Base-by-base conservation (phyloP, 768 basidiomycete genomes). In the Boletus rufocinnamomeus region DNA sequence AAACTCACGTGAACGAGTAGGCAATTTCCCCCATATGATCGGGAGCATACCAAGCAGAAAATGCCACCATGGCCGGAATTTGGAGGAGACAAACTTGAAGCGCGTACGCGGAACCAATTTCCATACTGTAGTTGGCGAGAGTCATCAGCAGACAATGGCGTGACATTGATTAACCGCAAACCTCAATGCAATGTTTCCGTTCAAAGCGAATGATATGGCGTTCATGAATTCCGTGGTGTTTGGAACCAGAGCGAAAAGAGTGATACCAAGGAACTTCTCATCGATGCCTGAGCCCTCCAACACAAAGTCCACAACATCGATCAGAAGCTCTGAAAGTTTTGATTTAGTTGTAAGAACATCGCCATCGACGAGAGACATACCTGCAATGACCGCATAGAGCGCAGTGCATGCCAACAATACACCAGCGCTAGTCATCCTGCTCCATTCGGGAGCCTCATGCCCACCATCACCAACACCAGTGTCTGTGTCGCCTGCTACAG, bases 141-240 rank as follows among this genome's bases (percentile, higher is more conserved):
- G 38, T 44, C 56, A 43, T 57, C 52, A 63, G 48, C 10, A 43
- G 30, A 30, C 28, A 46, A 52, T n/a, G 9, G n/a, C 2, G 2
- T 3, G 27, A 5, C 3, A 35, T 16, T 19, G n/a, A 38, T 38
- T 1, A 28, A 32, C 6, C n/a, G 61, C 83, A 50, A 64, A 93
- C 95, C 93, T 95, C 27, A 99, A 76, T 2, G 97, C 93, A 62
- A 99, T 99, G 71, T 98, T 98, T 7, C 89, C 96, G 68, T 97
- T 92, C 61, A 99, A 74, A 28, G 97, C 95, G 70, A 99, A 99
- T 4, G 95, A 96, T 60, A 98, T 95, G 50, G 97, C 97, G 69
- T 98, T 98, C 94, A 97, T 97, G 73, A 99, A 98, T 74, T 99
- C 97, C 2, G 97, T 98, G 4, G 95, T 97, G 70, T 99, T 99